Percentiles rank a stretch among this genome's conserved stretches.
These are phyloP conservation scores for Uronychia binucleata DNA, from an alignment of 73 alveolate species.

Conservation along the genomic window DNA sequence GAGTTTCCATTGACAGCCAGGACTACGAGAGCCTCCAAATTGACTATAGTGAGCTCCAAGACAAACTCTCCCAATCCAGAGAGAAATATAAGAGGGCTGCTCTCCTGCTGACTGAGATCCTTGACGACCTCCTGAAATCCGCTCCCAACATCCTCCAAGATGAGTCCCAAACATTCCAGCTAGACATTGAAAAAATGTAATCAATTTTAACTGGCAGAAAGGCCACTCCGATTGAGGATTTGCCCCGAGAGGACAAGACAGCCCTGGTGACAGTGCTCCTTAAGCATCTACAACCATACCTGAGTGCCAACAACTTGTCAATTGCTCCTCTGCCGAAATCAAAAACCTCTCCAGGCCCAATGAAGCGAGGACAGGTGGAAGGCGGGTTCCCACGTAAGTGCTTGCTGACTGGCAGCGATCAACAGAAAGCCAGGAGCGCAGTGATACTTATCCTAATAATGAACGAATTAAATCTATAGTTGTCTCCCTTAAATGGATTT, in stretches of 20 bases:
- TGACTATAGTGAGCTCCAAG: conserved; percentile 32
- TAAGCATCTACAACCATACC: conserved; percentile 12
- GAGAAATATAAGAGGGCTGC: conserved; percentile 52
- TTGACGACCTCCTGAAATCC: conserved; percentile 37
- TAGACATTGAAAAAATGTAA: conserved; percentile 17
- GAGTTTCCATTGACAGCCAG: not conserved
- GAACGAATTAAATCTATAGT: too few species aligned
- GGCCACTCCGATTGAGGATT: conserved; percentile 32
- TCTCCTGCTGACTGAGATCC: conserved; percentile 36
- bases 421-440: not conserved
- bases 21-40: conserved; percentile 9
- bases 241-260: conserved; percentile 29
- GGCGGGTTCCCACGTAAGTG: conserved; percentile 3
- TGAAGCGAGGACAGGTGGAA: not conserved
- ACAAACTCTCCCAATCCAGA: conserved; percentile 15
- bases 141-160: conserved; percentile 34
- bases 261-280: conserved; percentile 32
- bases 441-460: not conserved
- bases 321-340: conserved; percentile 46
- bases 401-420: not conserved
- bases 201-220: not conserved
- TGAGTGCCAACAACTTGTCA: conserved; percentile 51
- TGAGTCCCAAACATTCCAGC: conserved; percentile 1
- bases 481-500: not conserved
- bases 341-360: not conserved